phyloP scores from a whole-genome alignment of 2,329 filamentous ascomycete genomes.

The Fusarium avenaceum region DNA sequence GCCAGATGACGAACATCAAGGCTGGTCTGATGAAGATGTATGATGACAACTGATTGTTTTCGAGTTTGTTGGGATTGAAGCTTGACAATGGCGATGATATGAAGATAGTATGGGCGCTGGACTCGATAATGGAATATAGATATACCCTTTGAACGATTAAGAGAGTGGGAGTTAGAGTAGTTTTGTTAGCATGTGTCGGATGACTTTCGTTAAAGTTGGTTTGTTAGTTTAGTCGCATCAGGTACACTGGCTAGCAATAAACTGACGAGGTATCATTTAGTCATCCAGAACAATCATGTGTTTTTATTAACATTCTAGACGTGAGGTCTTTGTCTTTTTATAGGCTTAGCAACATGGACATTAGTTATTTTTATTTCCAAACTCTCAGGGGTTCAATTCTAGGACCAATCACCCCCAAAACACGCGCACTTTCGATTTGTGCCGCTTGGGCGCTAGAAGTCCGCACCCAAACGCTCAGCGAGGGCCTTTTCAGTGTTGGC shows the following conservation, averaged over 20 bases:
- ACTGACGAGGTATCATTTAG: background rate
- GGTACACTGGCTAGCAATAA: background rate
- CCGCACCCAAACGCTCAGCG: conserved; percentile 61
- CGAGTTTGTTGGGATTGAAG: background rate
- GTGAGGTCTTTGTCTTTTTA: conserved; percentile 12
- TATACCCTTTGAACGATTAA: conserved; percentile 34
- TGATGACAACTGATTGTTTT: conserved; percentile 50
- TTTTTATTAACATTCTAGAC: conserved; percentile 24
- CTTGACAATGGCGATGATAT: background rate
- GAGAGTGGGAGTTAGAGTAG: background rate
- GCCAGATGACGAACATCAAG: conserved; percentile 56
- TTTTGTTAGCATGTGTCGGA: background rate
- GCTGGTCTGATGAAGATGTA: conserved; percentile 56
- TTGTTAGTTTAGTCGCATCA: background rate
- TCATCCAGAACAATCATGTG: conserved; percentile 7
- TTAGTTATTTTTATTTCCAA: conserved; percentile 31
- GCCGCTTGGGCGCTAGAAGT: conserved; percentile 43
- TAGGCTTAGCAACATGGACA: conserved; percentile 25
- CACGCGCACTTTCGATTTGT: conserved; percentile 25
- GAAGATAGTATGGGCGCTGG: background rate
- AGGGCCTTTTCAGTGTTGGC: conserved; percentile 66
- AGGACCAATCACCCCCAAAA: conserved; percentile 26
- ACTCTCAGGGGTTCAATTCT: conserved; percentile 29
- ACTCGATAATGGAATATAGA: conserved; percentile 13
- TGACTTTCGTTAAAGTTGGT: background rate